Evolutionary conservation across 441 rosid genomes (phyloP).

Genomic region (Eruca vesicaria): DNA sequence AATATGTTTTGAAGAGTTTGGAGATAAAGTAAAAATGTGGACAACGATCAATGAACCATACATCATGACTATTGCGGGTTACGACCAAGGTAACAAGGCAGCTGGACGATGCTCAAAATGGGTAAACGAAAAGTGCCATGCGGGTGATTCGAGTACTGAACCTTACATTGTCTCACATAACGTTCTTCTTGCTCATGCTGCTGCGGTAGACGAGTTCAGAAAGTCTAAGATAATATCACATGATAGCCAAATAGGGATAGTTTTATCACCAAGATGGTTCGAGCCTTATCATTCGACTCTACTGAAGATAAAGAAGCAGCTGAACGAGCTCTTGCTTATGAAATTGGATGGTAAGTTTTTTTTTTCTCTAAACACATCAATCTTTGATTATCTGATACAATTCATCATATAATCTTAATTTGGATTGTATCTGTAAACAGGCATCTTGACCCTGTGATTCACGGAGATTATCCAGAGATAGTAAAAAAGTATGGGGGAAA

Average conservation of each 20-base stretch:
- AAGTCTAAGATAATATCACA: constrained; percentile 19
- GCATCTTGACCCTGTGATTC: constrained; percentile 43
- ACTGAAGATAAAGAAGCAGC: constrained; percentile 33
- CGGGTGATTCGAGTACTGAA: constrained; percentile 35
- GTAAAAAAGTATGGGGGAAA: constrained; percentile 35
- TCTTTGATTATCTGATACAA: not conserved
- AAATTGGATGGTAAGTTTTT: constrained; percentile 39
- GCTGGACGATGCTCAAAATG: constrained; percentile 35
- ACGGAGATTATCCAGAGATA: constrained; percentile 44
- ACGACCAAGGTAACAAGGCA: constrained; percentile 32
- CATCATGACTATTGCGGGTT: constrained; percentile 29
- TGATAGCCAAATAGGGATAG: constrained; percentile 43
- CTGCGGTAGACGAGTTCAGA: constrained; percentile 37
- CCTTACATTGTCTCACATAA: constrained; percentile 45
- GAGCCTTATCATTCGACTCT: constrained; percentile 33
- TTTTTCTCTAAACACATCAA: not conserved
- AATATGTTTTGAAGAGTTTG: constrained; percentile 36
- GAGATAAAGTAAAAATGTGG: constrained; percentile 36
- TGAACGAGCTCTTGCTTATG: constrained; percentile 38
- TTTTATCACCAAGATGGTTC: constrained; percentile 35
- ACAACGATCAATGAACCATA: constrained; percentile 34
- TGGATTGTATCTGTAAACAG: not conserved
- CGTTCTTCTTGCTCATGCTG: constrained; percentile 23
- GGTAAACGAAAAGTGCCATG: constrained; percentile 24
- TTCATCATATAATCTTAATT: not conserved